Evolutionary conservation across 108 stramenopile genomes (phyloP).

Genomic region (Cyclotella cryptica): DNA sequence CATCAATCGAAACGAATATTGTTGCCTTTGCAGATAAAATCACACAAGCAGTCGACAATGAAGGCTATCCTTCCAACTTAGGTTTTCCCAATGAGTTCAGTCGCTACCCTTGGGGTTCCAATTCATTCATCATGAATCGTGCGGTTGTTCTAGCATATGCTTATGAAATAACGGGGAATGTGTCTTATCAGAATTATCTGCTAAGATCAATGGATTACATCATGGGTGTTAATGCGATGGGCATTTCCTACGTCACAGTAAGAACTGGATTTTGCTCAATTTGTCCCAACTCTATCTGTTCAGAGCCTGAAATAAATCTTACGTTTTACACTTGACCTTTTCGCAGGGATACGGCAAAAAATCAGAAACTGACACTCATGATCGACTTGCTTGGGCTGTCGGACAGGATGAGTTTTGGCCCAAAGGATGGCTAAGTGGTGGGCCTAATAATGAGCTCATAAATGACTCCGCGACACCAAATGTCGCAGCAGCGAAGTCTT

Average conservation of each 20-base stretch:
- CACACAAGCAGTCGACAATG: conserved; percentile 17
- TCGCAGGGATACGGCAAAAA: conserved; percentile 35
- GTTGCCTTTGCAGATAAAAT: conserved; percentile 30
- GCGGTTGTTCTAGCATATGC: conserved; percentile 35
- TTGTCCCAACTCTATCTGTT: not conserved
- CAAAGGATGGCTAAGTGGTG: conserved; percentile 36
- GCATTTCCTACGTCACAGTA: conserved; percentile 33
- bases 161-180: conserved; percentile 24
- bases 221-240: conserved; percentile 42
- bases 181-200: conserved; percentile 30
- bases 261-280: not conserved
- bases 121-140: conserved; percentile 46
- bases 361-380: conserved; percentile 44
- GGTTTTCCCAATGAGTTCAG: conserved; percentile 8
- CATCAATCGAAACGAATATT: conserved; percentile 28
- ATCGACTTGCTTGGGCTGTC: conserved; percentile 37
- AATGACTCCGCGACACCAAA: conserved; percentile 25
- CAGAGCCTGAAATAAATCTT: no score
- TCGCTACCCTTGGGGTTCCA: conserved; percentile 35
- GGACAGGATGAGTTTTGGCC: conserved; percentile 38
- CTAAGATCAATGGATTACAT: conserved; percentile 34
- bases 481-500: conserved; percentile 40
- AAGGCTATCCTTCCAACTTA: conserved; percentile 32
- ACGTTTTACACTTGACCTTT: no score
- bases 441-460: conserved; percentile 35